These are phyloP conservation scores for Aspergillus sp. DNA, from an alignment of 2,329 filamentous ascomycete genomes.

Conservation along the genomic window DNA sequence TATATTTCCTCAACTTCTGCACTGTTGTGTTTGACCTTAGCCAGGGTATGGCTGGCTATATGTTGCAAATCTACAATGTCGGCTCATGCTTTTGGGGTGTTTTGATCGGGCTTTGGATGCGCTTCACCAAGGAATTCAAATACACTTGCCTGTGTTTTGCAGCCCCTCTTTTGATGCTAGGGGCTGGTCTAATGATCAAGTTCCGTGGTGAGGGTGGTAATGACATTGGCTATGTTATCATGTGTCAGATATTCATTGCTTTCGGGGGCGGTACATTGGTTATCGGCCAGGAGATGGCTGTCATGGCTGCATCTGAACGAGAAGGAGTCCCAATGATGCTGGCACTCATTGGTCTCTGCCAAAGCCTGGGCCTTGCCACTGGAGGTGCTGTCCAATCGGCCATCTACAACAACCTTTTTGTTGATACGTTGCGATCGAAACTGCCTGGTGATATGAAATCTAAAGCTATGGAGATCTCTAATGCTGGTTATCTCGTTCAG, in stretches of 20 bases:
- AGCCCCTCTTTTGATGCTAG: slow-evolving; percentile 46
- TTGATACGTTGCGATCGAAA: slow-evolving; percentile 36
- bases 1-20: slow-evolving; percentile 50
- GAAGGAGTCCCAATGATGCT: slow-evolving; percentile 47
- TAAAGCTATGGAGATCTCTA: slow-evolving; percentile 17
- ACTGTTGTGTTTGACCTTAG: slow-evolving; percentile 46
- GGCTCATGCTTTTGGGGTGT: slow-evolving; percentile 48
- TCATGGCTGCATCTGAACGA: slow-evolving; percentile 51
- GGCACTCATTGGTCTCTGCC: slow-evolving; percentile 28
- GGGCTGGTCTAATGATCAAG: slow-evolving; percentile 50
- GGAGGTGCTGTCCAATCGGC: slow-evolving; percentile 23
- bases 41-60: slow-evolving; percentile 39
- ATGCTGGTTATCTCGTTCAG: slow-evolving; percentile 22
- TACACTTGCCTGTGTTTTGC: slow-evolving; percentile 45
- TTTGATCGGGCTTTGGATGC: slow-evolving; percentile 45
- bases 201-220: slow-evolving; percentile 45
- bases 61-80: slow-evolving; percentile 48
- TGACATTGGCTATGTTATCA: slow-evolving; percentile 45
- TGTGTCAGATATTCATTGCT: slow-evolving; percentile 53
- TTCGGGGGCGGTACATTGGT: slow-evolving; percentile 49
- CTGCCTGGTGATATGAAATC: slow-evolving; percentile 35
- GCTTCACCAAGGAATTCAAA: slow-evolving; percentile 49
- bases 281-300: slow-evolving; percentile 51
- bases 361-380: slow-evolving; percentile 29
- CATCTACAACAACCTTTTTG: slow-evolving; percentile 56